Evolutionary conservation across 2,329 filamentous ascomycete genomes (phyloP).

Genomic region (Hypoxylon sp.): DNA sequence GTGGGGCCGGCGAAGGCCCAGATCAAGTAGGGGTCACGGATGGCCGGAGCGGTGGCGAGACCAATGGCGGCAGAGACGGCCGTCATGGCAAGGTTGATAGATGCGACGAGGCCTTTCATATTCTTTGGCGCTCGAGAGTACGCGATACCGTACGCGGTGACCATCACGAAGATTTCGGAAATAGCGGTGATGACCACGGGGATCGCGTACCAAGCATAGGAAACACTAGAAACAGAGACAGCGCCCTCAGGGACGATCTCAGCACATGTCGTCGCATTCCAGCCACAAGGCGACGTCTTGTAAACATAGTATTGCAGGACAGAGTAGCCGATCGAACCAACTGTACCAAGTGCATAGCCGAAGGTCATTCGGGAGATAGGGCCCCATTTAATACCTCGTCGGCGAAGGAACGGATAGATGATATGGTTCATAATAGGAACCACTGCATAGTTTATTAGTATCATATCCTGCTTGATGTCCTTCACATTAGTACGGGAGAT

Average conservation of each 20-base stretch:
- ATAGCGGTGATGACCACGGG: slow-evolving; percentile 67
- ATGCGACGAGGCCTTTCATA: slow-evolving; percentile 83
- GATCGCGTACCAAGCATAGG: slow-evolving; percentile 53
- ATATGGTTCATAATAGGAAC: slow-evolving; percentile 60
- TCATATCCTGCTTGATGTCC: not conserved
- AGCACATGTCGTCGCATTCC: slow-evolving; percentile 52
- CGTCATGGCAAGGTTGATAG: slow-evolving; percentile 78
- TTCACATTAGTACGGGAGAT: not conserved
- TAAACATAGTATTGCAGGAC: slow-evolving; percentile 53
- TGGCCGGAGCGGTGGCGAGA: slow-evolving; percentile 62
- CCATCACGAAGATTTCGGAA: slow-evolving; percentile 68
- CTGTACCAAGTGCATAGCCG: slow-evolving; percentile 61
- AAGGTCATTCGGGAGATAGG: slow-evolving; percentile 62
- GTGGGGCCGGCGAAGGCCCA: slow-evolving; percentile 57
- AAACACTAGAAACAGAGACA: slow-evolving; percentile 47
- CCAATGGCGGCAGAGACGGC: slow-evolving; percentile 78
- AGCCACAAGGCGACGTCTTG: slow-evolving; percentile 52
- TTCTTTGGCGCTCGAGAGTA: slow-evolving; percentile 84
- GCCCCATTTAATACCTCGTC: slow-evolving; percentile 58
- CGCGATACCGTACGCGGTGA: slow-evolving; percentile 79
- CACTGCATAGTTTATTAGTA: slow-evolving; percentile 44
- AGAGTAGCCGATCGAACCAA: slow-evolving; percentile 55
- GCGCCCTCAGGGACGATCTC: slow-evolving; percentile 48
- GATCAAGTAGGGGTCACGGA: slow-evolving; percentile 63
- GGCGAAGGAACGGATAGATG: slow-evolving; percentile 59